phyloP scores from a whole-genome alignment of 2,329 filamentous ascomycete species.

The Rasamsonia emersonii region DNA sequence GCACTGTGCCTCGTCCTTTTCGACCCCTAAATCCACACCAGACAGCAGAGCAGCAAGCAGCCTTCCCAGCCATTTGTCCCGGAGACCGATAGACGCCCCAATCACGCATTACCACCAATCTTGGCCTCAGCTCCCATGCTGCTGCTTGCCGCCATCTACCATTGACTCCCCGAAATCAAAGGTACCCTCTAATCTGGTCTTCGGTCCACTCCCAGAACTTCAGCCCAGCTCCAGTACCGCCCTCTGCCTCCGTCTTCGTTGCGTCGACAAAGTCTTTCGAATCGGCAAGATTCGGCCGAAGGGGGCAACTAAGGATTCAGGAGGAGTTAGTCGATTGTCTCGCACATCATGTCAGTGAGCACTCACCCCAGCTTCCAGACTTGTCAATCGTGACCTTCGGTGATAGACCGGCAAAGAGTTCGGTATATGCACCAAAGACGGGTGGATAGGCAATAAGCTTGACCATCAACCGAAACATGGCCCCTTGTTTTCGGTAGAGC shows the following conservation, averaged over 20 bases:
- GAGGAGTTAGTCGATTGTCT: too few species aligned
- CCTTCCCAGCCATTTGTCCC: too few species aligned
- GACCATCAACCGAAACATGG: neutral
- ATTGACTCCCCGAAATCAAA: too few species aligned
- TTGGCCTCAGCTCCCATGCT: too few species aligned
- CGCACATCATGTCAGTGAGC: too few species aligned
- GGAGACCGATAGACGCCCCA: too few species aligned
- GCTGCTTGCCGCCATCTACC: too few species aligned
- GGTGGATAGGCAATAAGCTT: constrained; percentile 20
- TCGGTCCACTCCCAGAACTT: constrained; percentile 37
- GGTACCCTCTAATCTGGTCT: constrained; percentile 18
- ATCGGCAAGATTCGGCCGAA: constrained; percentile 10
- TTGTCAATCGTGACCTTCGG: constrained; percentile 35
- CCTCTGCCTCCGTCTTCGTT: constrained; percentile 15
- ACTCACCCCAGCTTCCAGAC: constrained; percentile 12
- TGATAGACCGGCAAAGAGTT: constrained; percentile 40
- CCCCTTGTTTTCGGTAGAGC: neutral
- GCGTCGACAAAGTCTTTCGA: constrained; percentile 14
- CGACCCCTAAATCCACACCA: too few species aligned
- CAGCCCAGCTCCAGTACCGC: constrained; percentile 19
- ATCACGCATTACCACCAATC: too few species aligned
- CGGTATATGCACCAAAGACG: constrained; percentile 39
- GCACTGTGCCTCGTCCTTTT: too few species aligned
- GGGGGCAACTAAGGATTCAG: constrained; percentile 14
- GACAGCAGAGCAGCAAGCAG: too few species aligned